Percentiles rank a stretch among this genome's conserved stretches.
phyloP scores from a whole-genome alignment of 139 green algal genomes.

The Parachlorella kessleri region DNA sequence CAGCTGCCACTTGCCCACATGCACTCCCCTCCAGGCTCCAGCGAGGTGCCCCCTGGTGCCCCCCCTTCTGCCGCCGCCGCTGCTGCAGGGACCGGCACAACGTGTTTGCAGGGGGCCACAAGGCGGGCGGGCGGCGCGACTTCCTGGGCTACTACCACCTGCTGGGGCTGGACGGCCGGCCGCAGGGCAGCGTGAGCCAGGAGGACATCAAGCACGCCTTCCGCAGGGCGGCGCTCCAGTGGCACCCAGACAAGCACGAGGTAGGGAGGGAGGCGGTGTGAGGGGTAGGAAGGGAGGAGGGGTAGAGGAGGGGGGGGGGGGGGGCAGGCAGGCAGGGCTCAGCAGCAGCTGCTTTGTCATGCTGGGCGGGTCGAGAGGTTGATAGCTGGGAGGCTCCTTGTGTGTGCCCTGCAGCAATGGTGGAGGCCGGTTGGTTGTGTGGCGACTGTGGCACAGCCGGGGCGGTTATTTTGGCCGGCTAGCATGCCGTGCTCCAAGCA shows the following conservation, averaged over 20 bases:
- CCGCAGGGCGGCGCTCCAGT: conserved; percentile 64
- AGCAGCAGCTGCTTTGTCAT: not conserved
- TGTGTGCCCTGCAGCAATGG: not conserved
- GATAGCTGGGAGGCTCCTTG: not conserved
- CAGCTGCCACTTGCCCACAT: too few species aligned
- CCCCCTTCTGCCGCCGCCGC: too few species aligned
- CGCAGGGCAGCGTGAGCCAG: conserved; percentile 12
- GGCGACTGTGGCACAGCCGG: too few species aligned
- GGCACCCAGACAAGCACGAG: conserved; percentile 72
- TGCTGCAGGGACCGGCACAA: too few species aligned
- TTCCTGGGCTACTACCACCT: conserved; percentile 81
- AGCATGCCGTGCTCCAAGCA: too few species aligned
- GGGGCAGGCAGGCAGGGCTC: not conserved
- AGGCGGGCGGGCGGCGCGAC: conserved; percentile 45
- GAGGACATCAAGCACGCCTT: conserved; percentile 75
- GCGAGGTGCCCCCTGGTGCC: too few species aligned
- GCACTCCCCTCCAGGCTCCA: too few species aligned
- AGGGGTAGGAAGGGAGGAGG: too few species aligned
- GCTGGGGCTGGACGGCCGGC: conserved; percentile 58
- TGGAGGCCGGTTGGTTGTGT: too few species aligned
- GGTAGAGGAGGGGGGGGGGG: not conserved
- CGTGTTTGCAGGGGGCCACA: too few species aligned
- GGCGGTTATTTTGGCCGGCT: too few species aligned
- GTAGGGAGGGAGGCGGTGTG: too few species aligned
- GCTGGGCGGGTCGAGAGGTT: not conserved